phyloP scores from a whole-genome alignment of 2,329 filamentous ascomycete genomes.

The Xylaria hypoxylon region DNA sequence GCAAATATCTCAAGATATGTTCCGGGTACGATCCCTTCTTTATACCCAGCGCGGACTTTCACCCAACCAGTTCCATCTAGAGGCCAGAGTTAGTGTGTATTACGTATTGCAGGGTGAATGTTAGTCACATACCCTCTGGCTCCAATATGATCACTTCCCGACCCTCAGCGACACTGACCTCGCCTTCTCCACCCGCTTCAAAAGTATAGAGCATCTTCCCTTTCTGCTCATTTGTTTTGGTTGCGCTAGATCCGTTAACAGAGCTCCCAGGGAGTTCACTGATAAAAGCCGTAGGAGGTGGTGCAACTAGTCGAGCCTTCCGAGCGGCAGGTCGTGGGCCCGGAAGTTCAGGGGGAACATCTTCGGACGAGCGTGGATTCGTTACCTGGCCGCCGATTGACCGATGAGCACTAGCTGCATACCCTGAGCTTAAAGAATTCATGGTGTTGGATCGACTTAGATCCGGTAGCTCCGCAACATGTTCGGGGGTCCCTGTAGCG shows the following conservation, averaged over 20 bases:
- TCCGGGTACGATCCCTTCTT: slow-evolving; percentile 87
- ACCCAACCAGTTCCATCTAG: slow-evolving; percentile 93
- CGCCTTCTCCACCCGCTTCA: slow-evolving; percentile 81
- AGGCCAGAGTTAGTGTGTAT: slow-evolving; percentile 48
- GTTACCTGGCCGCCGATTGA: slow-evolving; percentile 72
- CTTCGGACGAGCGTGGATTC: slow-evolving; percentile 60
- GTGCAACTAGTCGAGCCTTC: slow-evolving; percentile 84
- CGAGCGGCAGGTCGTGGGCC: slow-evolving; percentile 63
- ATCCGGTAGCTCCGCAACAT: slow-evolving; percentile 72
- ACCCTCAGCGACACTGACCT: slow-evolving; percentile 83
- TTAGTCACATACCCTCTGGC: slow-evolving; percentile 78
- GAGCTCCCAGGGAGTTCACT: slow-evolving; percentile 70
- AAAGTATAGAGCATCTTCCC: slow-evolving; percentile 94
- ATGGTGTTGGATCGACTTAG: slow-evolving; percentile 87
- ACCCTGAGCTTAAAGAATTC: slow-evolving; percentile 89
- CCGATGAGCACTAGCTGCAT: slow-evolving; percentile 80
- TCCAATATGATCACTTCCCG: slow-evolving; percentile 82
- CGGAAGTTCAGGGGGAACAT: slow-evolving; percentile 59
- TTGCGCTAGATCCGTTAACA: slow-evolving; percentile 56
- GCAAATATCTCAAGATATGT: slow-evolving; percentile 80
- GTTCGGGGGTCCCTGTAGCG: slow-evolving; percentile 59
- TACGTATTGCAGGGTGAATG: slow-evolving; percentile 7
- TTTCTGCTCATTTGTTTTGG: slow-evolving; percentile 65
- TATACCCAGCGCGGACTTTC: slow-evolving; percentile 79
- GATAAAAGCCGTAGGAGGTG: slow-evolving; percentile 85